phyloP scores from a whole-genome alignment of 768 basidiomycete species.

The Candolleomyces aberdarensis region DNA sequence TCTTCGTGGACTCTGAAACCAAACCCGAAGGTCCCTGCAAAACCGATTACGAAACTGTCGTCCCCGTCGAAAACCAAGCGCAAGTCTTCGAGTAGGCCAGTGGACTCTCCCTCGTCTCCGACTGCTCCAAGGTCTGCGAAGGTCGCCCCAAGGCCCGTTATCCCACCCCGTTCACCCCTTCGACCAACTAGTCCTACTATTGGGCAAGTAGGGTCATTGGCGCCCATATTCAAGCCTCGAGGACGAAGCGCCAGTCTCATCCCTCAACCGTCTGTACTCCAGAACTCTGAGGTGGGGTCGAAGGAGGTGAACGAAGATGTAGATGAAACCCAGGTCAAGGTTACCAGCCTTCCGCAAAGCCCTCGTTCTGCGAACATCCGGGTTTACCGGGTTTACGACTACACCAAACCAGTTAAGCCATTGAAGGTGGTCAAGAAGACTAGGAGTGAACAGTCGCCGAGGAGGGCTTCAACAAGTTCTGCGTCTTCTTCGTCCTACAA shows the following conservation, averaged over 20 bases:
- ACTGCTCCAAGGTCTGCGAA: background rate
- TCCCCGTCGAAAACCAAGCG: background rate
- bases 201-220: background rate
- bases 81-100: background rate
- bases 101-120: background rate
- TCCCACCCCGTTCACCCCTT: constrained; percentile 4
- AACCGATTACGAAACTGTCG: background rate
- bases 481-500: background rate
- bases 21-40: background rate
- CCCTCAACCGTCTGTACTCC: background rate
- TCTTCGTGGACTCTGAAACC: constrained; percentile 1
- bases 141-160: background rate
- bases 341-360: background rate
- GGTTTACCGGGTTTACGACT: constrained; percentile 1
- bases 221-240: background rate
- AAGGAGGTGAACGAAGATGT: background rate
- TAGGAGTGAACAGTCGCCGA: background rate
- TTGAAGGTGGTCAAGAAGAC: constrained; percentile 7
- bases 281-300: background rate
- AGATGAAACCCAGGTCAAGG: background rate
- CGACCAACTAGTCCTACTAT: background rate
- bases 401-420: constrained; percentile 4
- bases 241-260: background rate
- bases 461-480: background rate
- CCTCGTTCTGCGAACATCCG: background rate